Base-by-base conservation (phyloP, 2,329 filamentous ascomycete genomes). In the Trichoderma polysporum region DNA sequence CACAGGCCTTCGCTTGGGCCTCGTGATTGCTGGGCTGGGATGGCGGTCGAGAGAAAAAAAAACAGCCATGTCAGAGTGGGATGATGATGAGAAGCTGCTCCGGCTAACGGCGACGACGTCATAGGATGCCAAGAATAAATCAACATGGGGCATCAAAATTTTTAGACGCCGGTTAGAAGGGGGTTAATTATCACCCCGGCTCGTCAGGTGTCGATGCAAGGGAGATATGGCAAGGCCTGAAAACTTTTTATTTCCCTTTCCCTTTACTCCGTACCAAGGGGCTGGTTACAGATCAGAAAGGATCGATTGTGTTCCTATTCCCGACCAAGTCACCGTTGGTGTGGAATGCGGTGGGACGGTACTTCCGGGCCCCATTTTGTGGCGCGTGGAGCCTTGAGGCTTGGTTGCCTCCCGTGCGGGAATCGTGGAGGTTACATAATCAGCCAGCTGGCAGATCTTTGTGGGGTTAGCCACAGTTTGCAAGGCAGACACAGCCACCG, bases 401-500 rank as follows among this genome's bases (percentile, higher is more conserved):
- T 62, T 56, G 61, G 61, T 64, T 64, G 61, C 61, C 61, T 64
- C 61, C 61, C 61, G 50, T 47, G 61, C 50, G 49, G 61, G 50
- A 64, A 56, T 64, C 61, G 37, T 19, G 3, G 1, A 29, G 3
- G 27, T 64, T 56, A 56, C 50, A 41, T 56, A 64, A 64, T 37
- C 61, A 56, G 5, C 50, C 37, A 33, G 27, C 50, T 64, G 61
- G 61, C 50, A 64, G 61, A 64, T 64, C 61, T 64, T 12, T 54
- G 49, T 54, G 61, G 61, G 50, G 50, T 64, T 56, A 64, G 61
- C 61, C 61, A 64, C 61, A 64, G 27, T 47, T 64, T 37, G 61
- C 61, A 64, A 64, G 61, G 61, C 61, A 64, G 61, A 64, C 61
- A 64, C 61, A 64, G 61, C 61, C 61, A 64, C 61, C 49, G 17